Evolutionary conservation across 148 eudicot genomes (phyloP), one percentile per base, ranked within the genome.

Genomic region (Heliamphora exappendiculata): DNA sequence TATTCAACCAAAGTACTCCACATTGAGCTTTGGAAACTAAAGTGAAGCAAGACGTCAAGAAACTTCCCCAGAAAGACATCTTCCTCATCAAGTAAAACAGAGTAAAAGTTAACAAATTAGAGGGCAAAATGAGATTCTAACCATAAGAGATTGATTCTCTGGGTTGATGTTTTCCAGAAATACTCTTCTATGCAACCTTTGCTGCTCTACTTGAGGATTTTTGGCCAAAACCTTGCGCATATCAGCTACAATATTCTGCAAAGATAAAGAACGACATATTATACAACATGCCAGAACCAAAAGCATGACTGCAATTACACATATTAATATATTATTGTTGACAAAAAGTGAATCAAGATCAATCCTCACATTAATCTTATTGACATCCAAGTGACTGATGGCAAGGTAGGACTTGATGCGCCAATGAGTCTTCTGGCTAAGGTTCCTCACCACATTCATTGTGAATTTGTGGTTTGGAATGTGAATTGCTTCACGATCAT

Each of bases 211-310:
- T 85, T 83, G 93, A 85, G 93, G 97, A 69, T 92, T 88, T 87
- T 90, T 92, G 10, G 92, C 86, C 88, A 92, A 82, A 81, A 92
- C 94, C 84, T 92, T 92, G 53, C 97, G 92, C 94, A 92, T 92
- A 82, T 92, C 97, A 74, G 97, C 97, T 80, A 90, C 93, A 86
- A 92, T 92, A 75, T 73, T 86, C 97, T 92, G 87, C 66, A 66
- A 47, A 74, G 45, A 66, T 42, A 64, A 28, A 55, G 63, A 26
- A 77, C 16, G 7, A 63, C 33, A 68, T 57, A 54, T 19, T 19
- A 19, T 28, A 37, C 24, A 54, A 50, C 54, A 69, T 19, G 47
- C 71, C 60, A 74, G 55, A 68, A 78, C 17, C 44, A 22, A 71
- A 82, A 45, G 50, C 31, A 70, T 55, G 28, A 29, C 24, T 0